Evolutionary conservation across 2,329 filamentous ascomycete genomes (phyloP).

Genomic region (Acrocalymma vagum): DNA sequence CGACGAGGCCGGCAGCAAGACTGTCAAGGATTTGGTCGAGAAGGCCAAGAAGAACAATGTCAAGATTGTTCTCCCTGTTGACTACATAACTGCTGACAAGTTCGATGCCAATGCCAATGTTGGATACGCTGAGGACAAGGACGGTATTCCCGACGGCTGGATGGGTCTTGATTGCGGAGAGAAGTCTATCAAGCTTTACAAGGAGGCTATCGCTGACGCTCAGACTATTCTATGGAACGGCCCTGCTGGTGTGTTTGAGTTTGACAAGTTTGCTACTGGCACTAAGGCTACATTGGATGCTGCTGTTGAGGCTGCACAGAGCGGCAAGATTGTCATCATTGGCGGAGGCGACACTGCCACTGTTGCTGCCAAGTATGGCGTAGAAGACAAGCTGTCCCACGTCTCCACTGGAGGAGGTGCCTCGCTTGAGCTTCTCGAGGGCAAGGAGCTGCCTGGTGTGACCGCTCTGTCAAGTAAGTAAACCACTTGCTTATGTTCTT

Average conservation of each 20-base stretch:
- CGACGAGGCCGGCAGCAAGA: slow-evolving; percentile 93
- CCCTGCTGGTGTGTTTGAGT: slow-evolving; percentile 95
- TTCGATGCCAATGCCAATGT: slow-evolving; percentile 85
- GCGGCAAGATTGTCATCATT: slow-evolving; percentile 96
- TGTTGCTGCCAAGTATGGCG: slow-evolving; percentile 95
- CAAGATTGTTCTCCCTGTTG: slow-evolving; percentile 91
- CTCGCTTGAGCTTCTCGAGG: slow-evolving; percentile 94
- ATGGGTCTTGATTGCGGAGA: slow-evolving; percentile 96
- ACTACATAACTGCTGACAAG: slow-evolving; percentile 96
- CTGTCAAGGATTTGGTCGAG: slow-evolving; percentile 83
- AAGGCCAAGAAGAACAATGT: slow-evolving; percentile 98
- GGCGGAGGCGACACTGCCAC: slow-evolving; percentile 98
- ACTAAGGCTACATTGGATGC: slow-evolving; percentile 94
- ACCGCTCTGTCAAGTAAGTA: slow-evolving; percentile 83
- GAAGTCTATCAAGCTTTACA: slow-evolving; percentile 88
- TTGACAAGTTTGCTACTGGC: slow-evolving; percentile 90
- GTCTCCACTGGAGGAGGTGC: slow-evolving; percentile 97
- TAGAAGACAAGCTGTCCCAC: slow-evolving; percentile 97
- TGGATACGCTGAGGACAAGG: slow-evolving; percentile 82
- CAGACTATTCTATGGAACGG: slow-evolving; percentile 99
- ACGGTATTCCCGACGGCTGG: slow-evolving; percentile 95
- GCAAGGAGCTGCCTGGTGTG: slow-evolving; percentile 96
- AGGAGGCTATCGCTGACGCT: slow-evolving; percentile 83
- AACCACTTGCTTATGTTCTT: slow-evolving; percentile 37
- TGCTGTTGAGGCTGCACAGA: slow-evolving; percentile 80